Conservation (phyloP, 176 grass and related monocot genomes). For the Hordeum vulgare region DNA sequence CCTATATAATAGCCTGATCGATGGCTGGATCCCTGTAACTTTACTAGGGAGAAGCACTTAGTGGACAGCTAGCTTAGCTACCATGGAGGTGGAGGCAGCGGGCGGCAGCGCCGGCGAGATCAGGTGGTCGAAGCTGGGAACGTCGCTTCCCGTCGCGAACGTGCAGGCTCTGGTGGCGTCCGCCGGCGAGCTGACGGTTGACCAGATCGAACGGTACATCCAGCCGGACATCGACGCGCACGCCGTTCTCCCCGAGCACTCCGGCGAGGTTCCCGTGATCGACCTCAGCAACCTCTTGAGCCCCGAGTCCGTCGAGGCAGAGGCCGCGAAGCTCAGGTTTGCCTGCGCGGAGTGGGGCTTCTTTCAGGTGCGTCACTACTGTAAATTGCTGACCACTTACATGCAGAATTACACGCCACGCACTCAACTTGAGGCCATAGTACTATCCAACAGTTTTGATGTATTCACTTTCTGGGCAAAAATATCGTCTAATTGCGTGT, state of each 20-base stretch:
- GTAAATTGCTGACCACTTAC: too few relatives aligned
- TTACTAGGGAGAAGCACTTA: not conserved
- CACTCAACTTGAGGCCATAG: too few relatives aligned
- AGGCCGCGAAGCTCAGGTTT: constrained; percentile 20
- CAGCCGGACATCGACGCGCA: constrained; percentile 18
- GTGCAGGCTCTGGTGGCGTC: constrained; percentile 34
- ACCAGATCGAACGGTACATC: constrained; percentile 18
- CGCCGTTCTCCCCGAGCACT: not conserved
- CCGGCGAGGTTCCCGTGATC: constrained; percentile 42
- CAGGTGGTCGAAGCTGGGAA: not conserved
- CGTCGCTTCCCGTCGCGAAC: constrained; percentile 11
- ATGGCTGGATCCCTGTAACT: not conserved
- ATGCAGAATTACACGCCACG: too few relatives aligned
- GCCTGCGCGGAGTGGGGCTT: constrained; percentile 86
- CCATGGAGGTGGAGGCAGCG: not conserved
- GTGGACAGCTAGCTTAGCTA: not conserved
- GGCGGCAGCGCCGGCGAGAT: not conserved
- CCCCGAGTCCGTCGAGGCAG: constrained; percentile 27
- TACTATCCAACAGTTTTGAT: too few relatives aligned
- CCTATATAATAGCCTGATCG: not conserved
- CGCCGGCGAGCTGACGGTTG: not conserved
- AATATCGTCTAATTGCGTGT: too few relatives aligned
- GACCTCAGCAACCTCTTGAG: constrained; percentile 39
- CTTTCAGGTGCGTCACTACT: constrained; percentile 43
- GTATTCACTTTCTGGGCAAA: too few relatives aligned